Base-by-base conservation (phyloP, 148 eudicot species). In the Oxyria digyna region DNA sequence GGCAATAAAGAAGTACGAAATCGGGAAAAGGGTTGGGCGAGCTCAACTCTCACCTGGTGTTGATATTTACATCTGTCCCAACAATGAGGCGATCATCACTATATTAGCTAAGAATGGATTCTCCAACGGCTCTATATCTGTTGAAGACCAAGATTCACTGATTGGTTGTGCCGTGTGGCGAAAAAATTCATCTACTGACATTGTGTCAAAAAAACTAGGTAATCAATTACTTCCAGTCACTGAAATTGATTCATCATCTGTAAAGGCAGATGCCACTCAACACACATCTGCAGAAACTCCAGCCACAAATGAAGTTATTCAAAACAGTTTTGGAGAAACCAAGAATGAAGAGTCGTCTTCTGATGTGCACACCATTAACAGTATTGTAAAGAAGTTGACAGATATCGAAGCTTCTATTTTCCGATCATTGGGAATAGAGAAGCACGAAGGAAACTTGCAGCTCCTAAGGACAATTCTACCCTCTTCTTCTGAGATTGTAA, bases 111-210 rank as follows among this genome's bases (percentile, higher is more conserved):
- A 84, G 74, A 78, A 87, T 69, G 93, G 93, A 52, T 89, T 83
- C 78, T 79, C 84, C 75, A 85, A 87, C 70, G 91, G 86, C 66
- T 81, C 74, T 82, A 66, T 78, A 15, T 83, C 84, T 71, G 77
- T 77, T 26, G 73, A 75, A 27, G 89, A 84, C 35, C 81, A 71
- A 27, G 85, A 84, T 59, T 75, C 84, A 11, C 74, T 85, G 81
- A 78, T 90, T 23, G 93, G 89, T 43, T 90, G 96, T 71, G 89
- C 78, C 50, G 92, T 90, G 42, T 87, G 96, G 96, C 80, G 84
- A 62, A 87, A 81, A 79, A 79, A 46, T 62, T 42, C 75, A 5
- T 55, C 85, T 66, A 72, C 73, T 24, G 74, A 72, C 72, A 67
- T 87, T 31, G 68, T 67, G 59, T 68, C 57, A 12, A 82, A 76